These are phyloP conservation scores for Penstemon barbatus DNA, from an alignment of 257 asterid genomes.

Conservation along the genomic window DNA sequence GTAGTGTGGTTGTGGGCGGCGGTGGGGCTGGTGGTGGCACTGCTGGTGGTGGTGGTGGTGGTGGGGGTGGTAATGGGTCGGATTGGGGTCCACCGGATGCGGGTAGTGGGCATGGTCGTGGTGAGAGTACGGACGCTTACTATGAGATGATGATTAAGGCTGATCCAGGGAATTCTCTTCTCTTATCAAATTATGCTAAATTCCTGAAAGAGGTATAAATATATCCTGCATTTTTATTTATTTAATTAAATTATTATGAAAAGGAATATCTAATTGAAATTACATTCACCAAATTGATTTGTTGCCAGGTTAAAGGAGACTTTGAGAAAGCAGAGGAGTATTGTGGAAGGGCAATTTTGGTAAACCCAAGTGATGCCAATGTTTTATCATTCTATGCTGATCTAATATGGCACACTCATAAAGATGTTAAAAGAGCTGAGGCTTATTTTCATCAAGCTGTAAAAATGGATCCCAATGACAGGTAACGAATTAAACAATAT, in stretches of 20 bases:
- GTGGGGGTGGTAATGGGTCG: conserved; percentile 53
- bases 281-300: background rate
- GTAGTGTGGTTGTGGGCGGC: conserved; percentile 45
- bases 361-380: conserved; percentile 64
- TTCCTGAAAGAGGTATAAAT: conserved; percentile 69
- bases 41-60: conserved; percentile 1
- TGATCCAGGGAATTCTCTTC: conserved; percentile 64
- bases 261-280: background rate
- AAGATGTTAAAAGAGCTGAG: conserved; percentile 68
- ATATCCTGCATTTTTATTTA: background rate
- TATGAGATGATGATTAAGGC: conserved; percentile 74
- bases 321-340: conserved; percentile 78
- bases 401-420: conserved; percentile 73
- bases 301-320: conserved; percentile 65
- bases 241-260: no score
- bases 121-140: conserved; percentile 54
- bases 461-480: conserved; percentile 70
- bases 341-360: conserved; percentile 75
- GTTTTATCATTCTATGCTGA: conserved; percentile 85
- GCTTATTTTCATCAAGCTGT: conserved; percentile 80
- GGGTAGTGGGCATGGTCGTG: conserved; percentile 46
- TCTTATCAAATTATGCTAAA: conserved; percentile 75
- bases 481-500: conserved; percentile 37
- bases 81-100: conserved; percentile 42
- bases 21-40: conserved; percentile 24